Percentiles rank a stretch among this genome's conserved stretches.
phyloP scores from a whole-genome alignment of 2,329 filamentous ascomycete species.

The Ophiostoma angusticollis region DNA sequence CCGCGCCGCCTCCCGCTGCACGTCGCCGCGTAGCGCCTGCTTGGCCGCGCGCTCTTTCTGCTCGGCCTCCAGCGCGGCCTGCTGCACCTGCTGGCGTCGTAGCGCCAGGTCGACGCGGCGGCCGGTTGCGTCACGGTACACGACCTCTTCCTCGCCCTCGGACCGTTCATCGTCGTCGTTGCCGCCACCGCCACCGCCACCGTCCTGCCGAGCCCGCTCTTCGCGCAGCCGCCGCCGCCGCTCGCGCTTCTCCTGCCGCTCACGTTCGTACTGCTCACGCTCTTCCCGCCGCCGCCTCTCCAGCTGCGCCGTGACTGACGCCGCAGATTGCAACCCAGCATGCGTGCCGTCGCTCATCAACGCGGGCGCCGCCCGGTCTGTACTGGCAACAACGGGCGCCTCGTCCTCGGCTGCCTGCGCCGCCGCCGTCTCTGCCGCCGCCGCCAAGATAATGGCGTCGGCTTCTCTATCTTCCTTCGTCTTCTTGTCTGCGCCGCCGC shows the following conservation, averaged over 20 bases:
- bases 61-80: conserved; percentile 50
- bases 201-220: no score
- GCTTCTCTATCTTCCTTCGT: conserved; percentile 44
- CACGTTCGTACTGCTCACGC: conserved; percentile 20
- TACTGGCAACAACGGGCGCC: conserved; percentile 36
- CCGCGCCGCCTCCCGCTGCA: conserved; percentile 59
- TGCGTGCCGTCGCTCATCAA: conserved; percentile 81
- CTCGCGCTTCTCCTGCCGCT: conserved; percentile 14
- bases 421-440: conserved; percentile 53
- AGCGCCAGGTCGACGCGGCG: conserved; percentile 87
- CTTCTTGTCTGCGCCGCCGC: conserved; percentile 13
- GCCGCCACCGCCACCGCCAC: conserved; percentile 87
- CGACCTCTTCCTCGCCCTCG: conserved; percentile 55
- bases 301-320: conserved; percentile 59
- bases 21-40: conserved; percentile 68
- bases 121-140: conserved; percentile 90
- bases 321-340: conserved; percentile 76
- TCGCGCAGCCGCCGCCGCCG: conserved; percentile 30
- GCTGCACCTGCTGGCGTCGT: conserved; percentile 77
- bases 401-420: conserved; percentile 35
- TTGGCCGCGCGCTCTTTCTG: conserved; percentile 55
- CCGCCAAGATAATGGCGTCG: conserved; percentile 64
- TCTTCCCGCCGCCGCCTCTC: conserved; percentile 37
- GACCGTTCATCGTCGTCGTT: conserved; percentile 60
- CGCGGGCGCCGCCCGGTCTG: conserved; percentile 24